These are phyloP conservation scores for Eucalyptus albens DNA, from an alignment of 345 rosid genomes.

Conservation along the genomic window DNA sequence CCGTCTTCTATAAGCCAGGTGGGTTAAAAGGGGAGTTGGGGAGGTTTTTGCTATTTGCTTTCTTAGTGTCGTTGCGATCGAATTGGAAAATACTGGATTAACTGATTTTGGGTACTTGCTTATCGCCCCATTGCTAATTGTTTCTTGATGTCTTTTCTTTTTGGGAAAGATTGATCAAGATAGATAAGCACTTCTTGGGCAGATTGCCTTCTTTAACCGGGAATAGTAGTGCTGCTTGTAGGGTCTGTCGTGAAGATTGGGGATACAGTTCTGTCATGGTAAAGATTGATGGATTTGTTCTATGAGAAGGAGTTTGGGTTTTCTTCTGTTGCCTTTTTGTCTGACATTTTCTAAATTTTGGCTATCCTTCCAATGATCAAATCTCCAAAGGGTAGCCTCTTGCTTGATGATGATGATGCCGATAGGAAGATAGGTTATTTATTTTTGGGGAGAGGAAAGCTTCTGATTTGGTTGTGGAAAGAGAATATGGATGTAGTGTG, in stretches of 20 bases:
- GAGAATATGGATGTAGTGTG: background rate
- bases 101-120: background rate
- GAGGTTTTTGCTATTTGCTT: background rate
- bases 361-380: background rate
- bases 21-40: background rate
- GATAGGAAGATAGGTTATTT: background rate
- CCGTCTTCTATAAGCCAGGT: slow-evolving; percentile 97
- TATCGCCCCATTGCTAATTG: background rate
- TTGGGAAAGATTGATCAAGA: background rate
- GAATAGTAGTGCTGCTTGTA: background rate
- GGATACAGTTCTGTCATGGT: background rate
- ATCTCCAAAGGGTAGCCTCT: background rate
- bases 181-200: background rate
- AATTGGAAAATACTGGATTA: background rate
- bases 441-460: background rate
- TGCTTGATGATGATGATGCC: background rate
- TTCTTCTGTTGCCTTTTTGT: background rate
- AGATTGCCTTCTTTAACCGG: background rate
- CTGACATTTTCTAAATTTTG: background rate
- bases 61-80: background rate
- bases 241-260: background rate
- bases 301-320: background rate
- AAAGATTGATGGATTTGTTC: background rate
- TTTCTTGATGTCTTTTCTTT: background rate
- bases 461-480: background rate